Base-by-base conservation (phyloP, 352 stramenopile species). In the Globisporangium lucens region DNA sequence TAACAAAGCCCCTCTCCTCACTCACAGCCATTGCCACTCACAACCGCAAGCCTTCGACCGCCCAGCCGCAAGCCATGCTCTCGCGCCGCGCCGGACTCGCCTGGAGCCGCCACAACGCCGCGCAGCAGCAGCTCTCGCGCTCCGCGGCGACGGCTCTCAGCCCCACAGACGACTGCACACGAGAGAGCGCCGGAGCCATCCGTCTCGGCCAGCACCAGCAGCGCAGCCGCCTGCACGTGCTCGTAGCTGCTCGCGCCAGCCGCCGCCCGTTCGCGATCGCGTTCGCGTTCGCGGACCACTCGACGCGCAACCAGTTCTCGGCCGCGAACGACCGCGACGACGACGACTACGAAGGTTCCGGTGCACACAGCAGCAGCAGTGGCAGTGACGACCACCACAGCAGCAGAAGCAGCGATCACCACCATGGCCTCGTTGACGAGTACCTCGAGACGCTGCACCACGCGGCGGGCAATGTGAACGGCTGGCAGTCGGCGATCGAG, bases 401-500 rank as follows among this genome's bases (percentile, higher is more conserved):
- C 3, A 22, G 53, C 43, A 33, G 43, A 27, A 33, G 13, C 17
- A 22, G 60, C 15, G 27, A 38, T 10, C 24, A 41, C 22, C 36
- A 64, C 10, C 46, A 55, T 7, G 43, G 33, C 1, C 36, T 59
- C 15, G 51, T n/a, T 5, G 56, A 33, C 57, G 57, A 73, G 62
- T 53, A 73, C 41, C 49, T 71, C n/a, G 56, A 67, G 36, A 62
- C 41, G 35, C 63, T 73, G 30, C 68, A 60, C 24, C 47, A 52
- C n/a, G 68, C 68, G 8, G 43, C 22, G 30, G n/a, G 49, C 10
- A 52, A 56, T 27, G 63, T 24, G 29, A 27, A 62, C 71, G 49
- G 78, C 75, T 52, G 49, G 77, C 62, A 70, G 76, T 43, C 76
- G 61, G 84, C 82, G 15, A 41, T 88, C 38, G 79, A 86, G 27